phyloP scores from a whole-genome alignment of 2,329 filamentous ascomycete species.

The Cordyceps fumosorosea region DNA sequence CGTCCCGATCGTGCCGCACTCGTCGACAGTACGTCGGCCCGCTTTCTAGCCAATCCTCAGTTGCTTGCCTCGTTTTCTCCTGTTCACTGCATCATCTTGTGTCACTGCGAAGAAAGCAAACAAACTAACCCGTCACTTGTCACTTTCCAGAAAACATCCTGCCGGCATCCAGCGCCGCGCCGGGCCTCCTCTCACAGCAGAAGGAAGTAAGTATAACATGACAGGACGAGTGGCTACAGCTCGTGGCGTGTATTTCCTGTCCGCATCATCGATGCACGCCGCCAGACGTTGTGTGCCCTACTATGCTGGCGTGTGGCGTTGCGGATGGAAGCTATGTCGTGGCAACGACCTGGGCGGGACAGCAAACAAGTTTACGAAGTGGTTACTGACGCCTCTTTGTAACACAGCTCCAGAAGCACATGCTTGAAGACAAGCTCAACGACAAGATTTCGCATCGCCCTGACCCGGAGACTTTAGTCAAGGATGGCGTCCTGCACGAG shows the following conservation, averaged over 20 bases:
- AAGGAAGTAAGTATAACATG: slow-evolving; percentile 49
- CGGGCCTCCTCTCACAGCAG: slow-evolving; percentile 71
- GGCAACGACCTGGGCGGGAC: background rate
- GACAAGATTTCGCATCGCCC: slow-evolving; percentile 79
- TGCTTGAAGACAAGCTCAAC: slow-evolving; percentile 80
- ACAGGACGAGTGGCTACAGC: background rate
- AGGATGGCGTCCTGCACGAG: slow-evolving; percentile 70
- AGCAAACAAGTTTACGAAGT: background rate
- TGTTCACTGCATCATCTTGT: background rate
- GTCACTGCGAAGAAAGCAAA: background rate
- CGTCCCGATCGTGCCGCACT: slow-evolving; percentile 71
- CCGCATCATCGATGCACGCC: background rate
- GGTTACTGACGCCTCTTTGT: background rate
- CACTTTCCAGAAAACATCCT: slow-evolving; percentile 70
- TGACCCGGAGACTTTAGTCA: slow-evolving; percentile 66
- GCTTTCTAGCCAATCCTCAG: background rate
- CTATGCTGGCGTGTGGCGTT: background rate
- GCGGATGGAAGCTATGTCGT: background rate
- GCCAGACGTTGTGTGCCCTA: background rate
- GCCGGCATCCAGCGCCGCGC: slow-evolving; percentile 69
- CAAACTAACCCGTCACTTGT: slow-evolving; percentile 18
- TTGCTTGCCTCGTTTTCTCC: background rate
- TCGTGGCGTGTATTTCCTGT: background rate
- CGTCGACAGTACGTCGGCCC: slow-evolving; percentile 60
- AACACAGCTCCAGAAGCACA: slow-evolving; percentile 66